phyloP scores from a whole-genome alignment of 352 stramenopile genomes.

The Phytophthora niederhauseri region DNA sequence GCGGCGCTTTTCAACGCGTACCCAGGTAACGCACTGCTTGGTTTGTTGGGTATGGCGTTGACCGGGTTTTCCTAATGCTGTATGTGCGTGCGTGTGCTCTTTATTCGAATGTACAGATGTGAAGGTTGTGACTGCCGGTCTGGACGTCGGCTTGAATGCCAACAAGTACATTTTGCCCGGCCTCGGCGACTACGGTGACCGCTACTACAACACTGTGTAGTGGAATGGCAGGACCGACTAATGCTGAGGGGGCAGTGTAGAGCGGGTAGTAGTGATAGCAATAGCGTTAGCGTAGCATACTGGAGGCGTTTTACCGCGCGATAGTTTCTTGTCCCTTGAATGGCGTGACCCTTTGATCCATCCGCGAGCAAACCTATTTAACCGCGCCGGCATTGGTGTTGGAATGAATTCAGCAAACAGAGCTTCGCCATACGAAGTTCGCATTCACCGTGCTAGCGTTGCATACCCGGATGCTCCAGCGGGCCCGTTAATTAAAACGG shows the following conservation, averaged over 20 bases:
- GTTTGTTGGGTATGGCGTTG: background rate
- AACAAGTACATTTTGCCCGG: slow-evolving; percentile 97
- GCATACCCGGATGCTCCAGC: background rate
- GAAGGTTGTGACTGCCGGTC: slow-evolving; percentile 80
- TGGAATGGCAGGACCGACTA: background rate
- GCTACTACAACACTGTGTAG: slow-evolving; percentile 89
- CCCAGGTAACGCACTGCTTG: slow-evolving; percentile 46
- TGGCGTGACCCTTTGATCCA: slow-evolving; percentile 18
- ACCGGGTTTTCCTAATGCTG: slow-evolving; percentile 2
- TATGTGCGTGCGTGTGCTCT: background rate
- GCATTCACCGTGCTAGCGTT: slow-evolving; percentile 5
- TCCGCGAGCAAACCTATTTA: slow-evolving; percentile 13
- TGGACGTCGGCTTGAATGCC: slow-evolving; percentile 92
- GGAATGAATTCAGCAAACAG: slow-evolving; percentile 10
- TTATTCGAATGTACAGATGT: slow-evolving; percentile 50
- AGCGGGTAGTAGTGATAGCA: slow-evolving; percentile 16
- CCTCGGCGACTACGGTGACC: slow-evolving; percentile 96
- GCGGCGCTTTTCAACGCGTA: slow-evolving; percentile 71
- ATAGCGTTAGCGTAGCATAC: slow-evolving; percentile 3
- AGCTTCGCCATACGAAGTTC: background rate
- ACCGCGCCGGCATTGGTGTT: background rate
- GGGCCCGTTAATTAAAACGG: background rate
- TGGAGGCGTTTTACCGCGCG: background rate
- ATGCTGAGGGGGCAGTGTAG: background rate
- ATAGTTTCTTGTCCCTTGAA: slow-evolving; percentile 23